Evolutionary conservation across 1,284 basidiomycete species (phyloP), one percentile per base, ranked within the genome.

Genomic region (Rhodotorula sp.): DNA sequence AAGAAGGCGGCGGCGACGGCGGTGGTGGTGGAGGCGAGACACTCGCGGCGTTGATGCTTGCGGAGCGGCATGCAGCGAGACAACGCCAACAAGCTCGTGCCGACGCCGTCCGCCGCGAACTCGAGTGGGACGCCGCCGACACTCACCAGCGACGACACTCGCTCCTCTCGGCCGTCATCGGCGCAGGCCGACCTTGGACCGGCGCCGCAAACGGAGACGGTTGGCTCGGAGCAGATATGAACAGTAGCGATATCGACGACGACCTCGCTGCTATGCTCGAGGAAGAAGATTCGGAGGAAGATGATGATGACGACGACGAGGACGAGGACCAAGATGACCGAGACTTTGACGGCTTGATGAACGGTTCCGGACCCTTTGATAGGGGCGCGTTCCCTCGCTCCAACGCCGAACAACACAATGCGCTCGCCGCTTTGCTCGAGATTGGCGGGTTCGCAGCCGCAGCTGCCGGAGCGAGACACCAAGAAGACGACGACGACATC

Each of bases 111-210:
- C 3, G 68, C 62, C 39, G 46, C 16, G 68, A 65, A 20, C 64
- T 72, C 49, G 67, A 65, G n/a, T 68, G 67, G 67, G 67, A 72
- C 61, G 70, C 68, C 57, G 61, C 34, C 10, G 70, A 72, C 61
- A 72, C 34, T 12, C 49, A 29, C 5, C 23, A 46, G 14, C 46
- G 70, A 3, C 39, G 67, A 2, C 26, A 29, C 54, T 56, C 54
- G 54, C 54, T 56, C 54, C n/a, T 56, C 12, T 56, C 54, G 26
- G 54, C 54, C 26, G 54, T 31, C 47, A 58, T 58, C 20, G 57
- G 39, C 34, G 57, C 57, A 6, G 34, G 39, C 12, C 39, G 57
- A 43, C 57, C 57, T 23, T 58, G 29, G 57, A 16, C 16, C 29
- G 57, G 18, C 14, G 20, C 57, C 14, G 20, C 57, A 3, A 34